Conservation (phyloP, 1,284 basidiomycete genomes). For the Trametes polyzona region DNA sequence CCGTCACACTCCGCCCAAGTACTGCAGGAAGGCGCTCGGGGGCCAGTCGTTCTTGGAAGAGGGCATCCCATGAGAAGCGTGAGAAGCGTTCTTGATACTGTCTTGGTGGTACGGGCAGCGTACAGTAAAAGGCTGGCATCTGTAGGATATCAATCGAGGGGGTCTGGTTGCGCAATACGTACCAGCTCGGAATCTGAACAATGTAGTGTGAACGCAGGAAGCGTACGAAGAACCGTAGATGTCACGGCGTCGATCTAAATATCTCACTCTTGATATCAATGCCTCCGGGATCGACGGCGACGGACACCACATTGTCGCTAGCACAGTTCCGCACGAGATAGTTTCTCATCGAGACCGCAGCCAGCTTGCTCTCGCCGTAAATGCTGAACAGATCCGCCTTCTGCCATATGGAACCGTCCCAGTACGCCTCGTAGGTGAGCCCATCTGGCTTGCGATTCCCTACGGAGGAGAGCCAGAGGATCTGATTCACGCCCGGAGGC, state of each 20-base stretch:
- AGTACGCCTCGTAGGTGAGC: conserved; percentile 15
- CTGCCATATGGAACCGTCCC: conserved; percentile 5
- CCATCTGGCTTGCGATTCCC: background rate
- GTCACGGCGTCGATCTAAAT: conserved; percentile 1
- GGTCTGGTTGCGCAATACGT: conserved; percentile 34
- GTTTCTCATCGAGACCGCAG: conserved; percentile 6
- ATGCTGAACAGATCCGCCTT: conserved; percentile 3
- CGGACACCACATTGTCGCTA: conserved; percentile 14
- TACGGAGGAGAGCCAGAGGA: conserved; percentile 19
- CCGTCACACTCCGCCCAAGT: too few species aligned
- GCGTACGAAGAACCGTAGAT: background rate
- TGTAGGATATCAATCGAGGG: conserved; percentile 13
- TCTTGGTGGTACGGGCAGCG: too few species aligned
- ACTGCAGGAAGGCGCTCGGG: too few species aligned
- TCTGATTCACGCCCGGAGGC: background rate
- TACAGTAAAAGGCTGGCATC: too few species aligned
- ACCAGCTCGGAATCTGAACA: too few species aligned
- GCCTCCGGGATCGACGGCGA: conserved; percentile 21
- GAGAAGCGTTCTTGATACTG: too few species aligned
- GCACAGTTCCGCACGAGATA: conserved; percentile 9
- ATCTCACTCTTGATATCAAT: conserved; percentile 20
- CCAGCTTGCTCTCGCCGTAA: conserved; percentile 24
- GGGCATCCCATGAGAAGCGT: too few species aligned
- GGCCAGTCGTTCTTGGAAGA: too few species aligned
- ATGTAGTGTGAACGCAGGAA: background rate